These are phyloP conservation scores for Schoenoplectus tabernaemontani DNA, from an alignment of 202 grass and related monocot genomes.

Conservation along the genomic window DNA sequence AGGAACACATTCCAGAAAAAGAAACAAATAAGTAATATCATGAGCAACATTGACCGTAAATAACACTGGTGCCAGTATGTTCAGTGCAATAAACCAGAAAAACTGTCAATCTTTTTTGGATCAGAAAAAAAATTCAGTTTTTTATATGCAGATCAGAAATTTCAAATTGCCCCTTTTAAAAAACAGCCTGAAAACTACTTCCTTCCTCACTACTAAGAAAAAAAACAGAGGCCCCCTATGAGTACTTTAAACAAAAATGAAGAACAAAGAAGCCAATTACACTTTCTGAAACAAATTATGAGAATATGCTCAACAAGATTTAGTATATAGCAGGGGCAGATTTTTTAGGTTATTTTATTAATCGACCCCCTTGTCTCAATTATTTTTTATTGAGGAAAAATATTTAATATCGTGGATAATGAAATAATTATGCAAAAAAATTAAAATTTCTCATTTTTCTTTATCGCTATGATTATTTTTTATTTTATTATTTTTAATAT, in stretches of 20 bases:
- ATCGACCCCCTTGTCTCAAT: too few relatives aligned
- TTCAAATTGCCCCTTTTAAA: neutral
- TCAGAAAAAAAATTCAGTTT: slow-evolving; percentile 9
- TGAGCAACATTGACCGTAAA: neutral
- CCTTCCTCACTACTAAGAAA: neutral
- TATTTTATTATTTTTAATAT: too few relatives aligned
- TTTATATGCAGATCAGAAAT: neutral
- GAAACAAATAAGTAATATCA: neutral
- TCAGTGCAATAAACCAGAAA: neutral
- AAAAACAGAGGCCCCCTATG: neutral
- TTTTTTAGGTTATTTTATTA: too few relatives aligned
- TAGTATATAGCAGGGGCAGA: too few relatives aligned
- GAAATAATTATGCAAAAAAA: too few relatives aligned
- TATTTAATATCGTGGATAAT: too few relatives aligned
- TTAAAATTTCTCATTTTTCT: too few relatives aligned
- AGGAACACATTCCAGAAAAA: neutral
- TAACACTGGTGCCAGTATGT: neutral
- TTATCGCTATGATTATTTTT: too few relatives aligned
- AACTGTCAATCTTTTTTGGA: neutral
- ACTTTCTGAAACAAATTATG: neutral
- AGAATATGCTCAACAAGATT: neutral
- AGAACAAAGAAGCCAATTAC: neutral
- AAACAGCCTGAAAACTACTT: neutral
- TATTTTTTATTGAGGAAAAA: too few relatives aligned
- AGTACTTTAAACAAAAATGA: neutral